A percentile compares a stretch with the other conserved stretches of the same genome.
Conservation (phyloP, 768 basidiomycete species). For the Podaxis mareebaensis region DNA sequence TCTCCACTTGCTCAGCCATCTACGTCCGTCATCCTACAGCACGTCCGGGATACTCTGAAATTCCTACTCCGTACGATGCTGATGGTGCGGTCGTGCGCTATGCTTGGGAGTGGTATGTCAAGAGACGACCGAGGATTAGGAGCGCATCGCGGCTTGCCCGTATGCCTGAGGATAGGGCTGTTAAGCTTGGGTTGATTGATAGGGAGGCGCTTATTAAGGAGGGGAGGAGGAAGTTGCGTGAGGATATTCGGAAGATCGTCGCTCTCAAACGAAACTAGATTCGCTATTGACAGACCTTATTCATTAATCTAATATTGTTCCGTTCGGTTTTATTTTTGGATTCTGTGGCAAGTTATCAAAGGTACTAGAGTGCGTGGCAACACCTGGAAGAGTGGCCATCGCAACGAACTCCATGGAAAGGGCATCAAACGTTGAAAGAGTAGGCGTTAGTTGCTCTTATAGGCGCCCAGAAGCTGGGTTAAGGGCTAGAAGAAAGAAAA, state of each 20-base stretch:
- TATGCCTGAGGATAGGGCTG: slow-evolving; percentile 66
- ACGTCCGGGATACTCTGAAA: slow-evolving; percentile 92
- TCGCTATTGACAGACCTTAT: not conserved
- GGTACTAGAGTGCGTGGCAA: too few species aligned
- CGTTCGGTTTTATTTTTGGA: not conserved
- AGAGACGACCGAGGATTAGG: slow-evolving; percentile 66
- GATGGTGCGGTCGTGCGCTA: slow-evolving; percentile 91
- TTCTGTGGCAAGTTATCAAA: not conserved
- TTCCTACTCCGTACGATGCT: slow-evolving; percentile 94
- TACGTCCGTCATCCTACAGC: slow-evolving; percentile 97
- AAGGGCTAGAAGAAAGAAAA: too few species aligned
- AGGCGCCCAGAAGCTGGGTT: too few species aligned
- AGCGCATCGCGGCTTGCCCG: slow-evolving; percentile 61
- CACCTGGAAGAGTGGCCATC: too few species aligned
- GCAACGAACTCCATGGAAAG: too few species aligned
- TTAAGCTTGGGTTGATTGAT: slow-evolving; percentile 34
- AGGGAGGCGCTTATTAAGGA: slow-evolving; percentile 21
- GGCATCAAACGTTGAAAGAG: too few species aligned
- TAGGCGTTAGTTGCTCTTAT: too few species aligned
- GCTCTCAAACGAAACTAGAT: slow-evolving; percentile 9
- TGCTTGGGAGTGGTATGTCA: slow-evolving; percentile 95
- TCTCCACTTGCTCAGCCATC: slow-evolving; percentile 84
- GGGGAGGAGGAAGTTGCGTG: slow-evolving; percentile 24
- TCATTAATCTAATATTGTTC: slow-evolving; percentile 3
- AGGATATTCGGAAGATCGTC: slow-evolving; percentile 24